Base-by-base conservation (phyloP, 2,329 filamentous ascomycete species). In the Beauveria bassiana region DNA sequence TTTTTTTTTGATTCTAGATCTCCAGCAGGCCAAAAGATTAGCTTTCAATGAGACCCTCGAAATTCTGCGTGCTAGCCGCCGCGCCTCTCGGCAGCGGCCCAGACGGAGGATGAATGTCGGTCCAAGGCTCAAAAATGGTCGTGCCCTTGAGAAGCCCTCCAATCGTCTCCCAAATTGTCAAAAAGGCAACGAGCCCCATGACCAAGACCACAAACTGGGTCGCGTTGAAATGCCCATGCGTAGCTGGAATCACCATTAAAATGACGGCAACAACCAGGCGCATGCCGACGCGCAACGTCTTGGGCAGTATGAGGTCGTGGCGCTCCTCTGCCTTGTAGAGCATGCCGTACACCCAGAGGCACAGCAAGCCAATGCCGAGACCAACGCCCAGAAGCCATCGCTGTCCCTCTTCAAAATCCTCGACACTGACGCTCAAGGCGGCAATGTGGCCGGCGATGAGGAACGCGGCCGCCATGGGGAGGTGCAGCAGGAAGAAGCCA, bases 371-470 rank as follows among this genome's bases (percentile, higher is more conserved):
- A 1, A 77, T 69, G 2, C 76, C 77, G 0, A 80, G 71, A 2
- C 78, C 78, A 34, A 75, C 78, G 20, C 78, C 77, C 1, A 80
- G 72, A 4, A 80, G 70, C 78, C 78, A 80, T n/a, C 75, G 71
- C 64, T 80, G 74, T 0, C 75, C 73, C 2, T 73, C 68, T 40
- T 76, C 75, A 56, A 79, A 74, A 20, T 75, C 68, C 1, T 77
- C 67, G 40, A 74, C 64, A 2, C 68, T 67, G 0, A 75, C 74
- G 45, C 75, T 78, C 2, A 72, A 66, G 7, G 78, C 78, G 18
- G 74, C 73, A 14, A 80, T 71, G 63, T 80, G 78, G 0, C 78
- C 78, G 20, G 77, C 77, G 26, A 78, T 78, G n/a, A 80, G 63
- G 46, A 80, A 72, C 38, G 75, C 74, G 1, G 76, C 78, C 40